Evolutionary conservation across 768 basidiomycete species (phyloP).

Genomic region (Pisolithus marmoratus): DNA sequence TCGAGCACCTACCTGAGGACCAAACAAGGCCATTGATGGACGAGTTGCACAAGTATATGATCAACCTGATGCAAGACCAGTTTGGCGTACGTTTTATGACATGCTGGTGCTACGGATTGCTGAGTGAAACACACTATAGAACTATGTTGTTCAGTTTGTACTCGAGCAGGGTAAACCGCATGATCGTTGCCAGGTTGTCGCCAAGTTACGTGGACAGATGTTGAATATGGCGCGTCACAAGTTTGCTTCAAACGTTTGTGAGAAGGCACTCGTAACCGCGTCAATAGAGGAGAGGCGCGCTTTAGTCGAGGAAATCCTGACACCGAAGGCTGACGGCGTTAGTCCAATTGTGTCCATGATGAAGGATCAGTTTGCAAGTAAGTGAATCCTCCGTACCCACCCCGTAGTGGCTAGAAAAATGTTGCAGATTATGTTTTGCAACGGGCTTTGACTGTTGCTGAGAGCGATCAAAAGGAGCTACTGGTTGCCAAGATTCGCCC

Average conservation of each 20-base stretch:
- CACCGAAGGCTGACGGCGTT: conserved; percentile 55
- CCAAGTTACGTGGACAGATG: conserved; percentile 71
- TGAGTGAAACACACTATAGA: conserved; percentile 39
- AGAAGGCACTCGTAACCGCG: conserved; percentile 75
- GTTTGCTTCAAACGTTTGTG: conserved; percentile 94
- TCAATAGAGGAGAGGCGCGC: conserved; percentile 56
- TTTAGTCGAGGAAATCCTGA: conserved; percentile 81
- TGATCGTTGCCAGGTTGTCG: conserved; percentile 63
- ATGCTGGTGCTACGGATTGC: not conserved
- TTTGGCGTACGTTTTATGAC: conserved; percentile 63
- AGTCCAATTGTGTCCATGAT: conserved; percentile 66
- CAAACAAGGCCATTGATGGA: conserved; percentile 70
- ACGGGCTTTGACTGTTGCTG: conserved; percentile 62
- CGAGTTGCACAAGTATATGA: conserved; percentile 69
- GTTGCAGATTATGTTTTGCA: conserved; percentile 79
- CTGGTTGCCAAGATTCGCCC: conserved; percentile 60
- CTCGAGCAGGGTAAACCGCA: conserved; percentile 71
- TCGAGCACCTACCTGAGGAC: conserved; percentile 74
- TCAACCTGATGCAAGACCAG: conserved; percentile 80
- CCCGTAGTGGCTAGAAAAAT: conserved; percentile 4
- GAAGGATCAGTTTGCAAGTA: conserved; percentile 87
- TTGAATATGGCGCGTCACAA: conserved; percentile 80
- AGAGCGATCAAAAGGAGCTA: conserved; percentile 64
- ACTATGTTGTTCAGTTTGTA: conserved; percentile 94
- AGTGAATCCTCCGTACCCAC: conserved; percentile 27